These are phyloP conservation scores for Russula sp. DNA, from an alignment of 768 basidiomycete species.

Conservation along the genomic window DNA sequence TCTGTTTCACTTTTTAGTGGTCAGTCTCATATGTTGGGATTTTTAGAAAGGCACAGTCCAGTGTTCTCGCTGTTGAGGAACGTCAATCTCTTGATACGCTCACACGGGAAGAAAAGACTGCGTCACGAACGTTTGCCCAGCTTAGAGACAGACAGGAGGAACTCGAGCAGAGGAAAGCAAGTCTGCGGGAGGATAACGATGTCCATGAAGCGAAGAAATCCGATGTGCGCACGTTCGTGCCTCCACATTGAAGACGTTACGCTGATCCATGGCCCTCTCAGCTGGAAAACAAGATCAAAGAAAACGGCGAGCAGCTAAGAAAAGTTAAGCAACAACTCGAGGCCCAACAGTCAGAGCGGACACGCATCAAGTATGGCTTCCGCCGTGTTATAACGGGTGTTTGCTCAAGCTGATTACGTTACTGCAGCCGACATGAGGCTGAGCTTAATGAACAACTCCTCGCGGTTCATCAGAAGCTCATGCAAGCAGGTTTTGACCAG, in stretches of 20 bases:
- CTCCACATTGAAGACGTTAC: neutral
- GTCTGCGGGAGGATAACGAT: slow-evolving; percentile 53
- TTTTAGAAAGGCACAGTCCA: slow-evolving; percentile 73
- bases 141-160: slow-evolving; percentile 68
- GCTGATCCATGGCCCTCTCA: slow-evolving; percentile 32
- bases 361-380: slow-evolving; percentile 63
- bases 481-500: slow-evolving; percentile 87
- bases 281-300: slow-evolving; percentile 60
- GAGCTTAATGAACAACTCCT: slow-evolving; percentile 92
- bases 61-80: slow-evolving; percentile 77
- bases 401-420: neutral
- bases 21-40: slow-evolving; percentile 12
- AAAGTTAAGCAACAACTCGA: slow-evolving; percentile 74
- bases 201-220: slow-evolving; percentile 50
- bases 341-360: slow-evolving; percentile 79
- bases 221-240: slow-evolving; percentile 49
- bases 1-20: slow-evolving; percentile 10
- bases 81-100: slow-evolving; percentile 82
- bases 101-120: slow-evolving; percentile 79
- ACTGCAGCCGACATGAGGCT: slow-evolving; percentile 74
- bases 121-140: slow-evolving; percentile 58
- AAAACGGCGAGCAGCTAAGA: slow-evolving; percentile 59
- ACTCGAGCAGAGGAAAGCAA: slow-evolving; percentile 53
- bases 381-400: neutral
- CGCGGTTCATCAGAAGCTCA: slow-evolving; percentile 74